These are phyloP conservation scores for Erodium maritimum DNA, from an alignment of 345 rosid genomes.

Conservation along the genomic window DNA sequence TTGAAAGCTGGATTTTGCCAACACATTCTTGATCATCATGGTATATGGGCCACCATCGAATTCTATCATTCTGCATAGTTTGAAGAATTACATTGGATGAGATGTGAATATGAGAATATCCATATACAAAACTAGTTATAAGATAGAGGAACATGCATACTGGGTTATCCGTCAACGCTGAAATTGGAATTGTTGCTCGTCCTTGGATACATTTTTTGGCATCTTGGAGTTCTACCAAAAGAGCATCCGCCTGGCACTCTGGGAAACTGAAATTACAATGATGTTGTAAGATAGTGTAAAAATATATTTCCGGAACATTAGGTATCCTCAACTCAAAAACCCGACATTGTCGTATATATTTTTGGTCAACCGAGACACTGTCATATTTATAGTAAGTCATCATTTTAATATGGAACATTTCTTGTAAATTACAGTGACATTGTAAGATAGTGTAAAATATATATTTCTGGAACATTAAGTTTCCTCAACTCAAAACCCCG, in stretches of 20 bases:
- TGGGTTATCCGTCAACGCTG: conserved; percentile 56
- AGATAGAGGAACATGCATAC: conserved; percentile 33
- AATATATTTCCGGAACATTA: background rate
- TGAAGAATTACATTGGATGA: conserved; percentile 9
- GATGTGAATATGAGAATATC: background rate
- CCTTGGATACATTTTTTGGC: conserved; percentile 59
- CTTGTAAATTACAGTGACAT: background rate
- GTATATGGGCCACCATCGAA: conserved; percentile 82
- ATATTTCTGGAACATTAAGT: background rate
- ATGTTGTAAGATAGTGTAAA: conserved; percentile 8
- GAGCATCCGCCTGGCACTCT: conserved; percentile 71
- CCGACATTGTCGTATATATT: too few relatives aligned
- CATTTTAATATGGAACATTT: too few relatives aligned
- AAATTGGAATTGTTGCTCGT: conserved; percentile 52
- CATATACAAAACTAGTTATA: background rate
- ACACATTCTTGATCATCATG: conserved; percentile 91
- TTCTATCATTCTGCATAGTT: conserved; percentile 56
- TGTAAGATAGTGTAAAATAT: conserved; percentile 9
- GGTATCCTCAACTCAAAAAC: too few relatives aligned
- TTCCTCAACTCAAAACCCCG: too few relatives aligned
- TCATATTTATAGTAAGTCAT: too few relatives aligned
- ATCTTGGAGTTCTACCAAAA: conserved; percentile 73
- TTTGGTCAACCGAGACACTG: too few relatives aligned
- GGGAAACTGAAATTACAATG: conserved; percentile 52
- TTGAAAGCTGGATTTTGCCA: conserved; percentile 83